phyloP scores from a whole-genome alignment of 2,329 filamentous ascomycete species.

The Aaosphaeria arxii region DNA sequence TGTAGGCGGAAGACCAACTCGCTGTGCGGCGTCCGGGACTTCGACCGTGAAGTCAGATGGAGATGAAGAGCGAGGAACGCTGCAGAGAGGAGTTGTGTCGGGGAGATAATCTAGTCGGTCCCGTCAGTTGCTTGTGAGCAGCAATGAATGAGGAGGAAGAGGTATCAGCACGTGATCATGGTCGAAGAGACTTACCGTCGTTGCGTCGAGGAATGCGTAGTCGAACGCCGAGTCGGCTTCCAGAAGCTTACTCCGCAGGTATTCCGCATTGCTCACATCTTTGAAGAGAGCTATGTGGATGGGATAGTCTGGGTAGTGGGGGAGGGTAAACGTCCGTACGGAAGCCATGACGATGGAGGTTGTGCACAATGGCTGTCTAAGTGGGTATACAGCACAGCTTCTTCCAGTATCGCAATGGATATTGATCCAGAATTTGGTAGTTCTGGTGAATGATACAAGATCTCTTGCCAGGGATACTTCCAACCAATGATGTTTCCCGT shows the following conservation, averaged over 20 bases:
- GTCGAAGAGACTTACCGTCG: slow-evolving; percentile 54
- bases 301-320: slow-evolving; percentile 70
- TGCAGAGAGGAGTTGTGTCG: slow-evolving; percentile 70
- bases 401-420: neutral
- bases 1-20: slow-evolving; percentile 81
- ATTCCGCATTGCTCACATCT: slow-evolving; percentile 72
- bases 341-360: slow-evolving; percentile 39
- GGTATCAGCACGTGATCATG: neutral
- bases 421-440: no score
- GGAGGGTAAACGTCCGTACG: slow-evolving; percentile 67
- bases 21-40: slow-evolving; percentile 82
- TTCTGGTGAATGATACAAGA: no score
- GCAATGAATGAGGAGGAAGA: neutral
- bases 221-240: slow-evolving; percentile 80
- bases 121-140: slow-evolving; percentile 1
- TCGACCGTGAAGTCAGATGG: slow-evolving; percentile 59
- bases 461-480: neutral
- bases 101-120: slow-evolving; percentile 61
- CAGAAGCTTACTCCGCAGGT: slow-evolving; percentile 80
- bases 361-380: neutral
- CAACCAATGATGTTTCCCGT: neutral
- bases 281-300: slow-evolving; percentile 75
- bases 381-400: no score
- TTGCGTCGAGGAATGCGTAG: slow-evolving; percentile 90
- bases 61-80: slow-evolving; percentile 74